Evolutionary conservation across 2,329 filamentous ascomycete species (phyloP).

Genomic region (Colletotrichum camelliae): DNA sequence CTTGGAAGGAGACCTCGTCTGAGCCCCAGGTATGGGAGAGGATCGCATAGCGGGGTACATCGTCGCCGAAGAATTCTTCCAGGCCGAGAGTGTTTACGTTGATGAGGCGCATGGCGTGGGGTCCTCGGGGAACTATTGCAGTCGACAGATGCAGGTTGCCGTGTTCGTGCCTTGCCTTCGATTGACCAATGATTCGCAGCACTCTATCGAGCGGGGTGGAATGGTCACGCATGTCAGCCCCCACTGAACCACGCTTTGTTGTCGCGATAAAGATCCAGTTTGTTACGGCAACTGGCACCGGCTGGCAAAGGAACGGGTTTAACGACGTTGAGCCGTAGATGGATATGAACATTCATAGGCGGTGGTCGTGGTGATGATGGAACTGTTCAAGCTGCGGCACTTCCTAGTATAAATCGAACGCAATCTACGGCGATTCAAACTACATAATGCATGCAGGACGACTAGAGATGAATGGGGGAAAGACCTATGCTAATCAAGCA

Average conservation of each 20-base stretch:
- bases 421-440: no score
- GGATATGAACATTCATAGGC: not conserved
- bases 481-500: no score
- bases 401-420: no score
- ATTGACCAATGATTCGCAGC: not conserved
- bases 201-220: not conserved
- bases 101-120: constrained; percentile 31
- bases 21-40: constrained; percentile 29
- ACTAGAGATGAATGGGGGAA: no score
- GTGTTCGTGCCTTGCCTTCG: not conserved
- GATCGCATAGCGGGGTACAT: constrained; percentile 27
- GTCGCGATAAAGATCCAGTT: not conserved
- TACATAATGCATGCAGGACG: no score
- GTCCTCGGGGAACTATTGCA: not conserved
- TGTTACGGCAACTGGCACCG: not conserved
- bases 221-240: not conserved
- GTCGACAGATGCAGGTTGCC: not conserved
- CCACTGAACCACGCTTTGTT: not conserved
- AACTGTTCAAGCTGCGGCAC: no score
- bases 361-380: not conserved
- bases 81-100: constrained; percentile 26
- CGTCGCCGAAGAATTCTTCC: constrained; percentile 26
- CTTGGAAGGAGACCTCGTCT: constrained; percentile 23
- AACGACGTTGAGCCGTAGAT: no score
- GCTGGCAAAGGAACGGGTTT: not conserved